Evolutionary conservation across 192 early-diverging fungal species (phyloP), one percentile per base, ranked within the genome.

Genomic region (Lobulomyces angularis): DNA sequence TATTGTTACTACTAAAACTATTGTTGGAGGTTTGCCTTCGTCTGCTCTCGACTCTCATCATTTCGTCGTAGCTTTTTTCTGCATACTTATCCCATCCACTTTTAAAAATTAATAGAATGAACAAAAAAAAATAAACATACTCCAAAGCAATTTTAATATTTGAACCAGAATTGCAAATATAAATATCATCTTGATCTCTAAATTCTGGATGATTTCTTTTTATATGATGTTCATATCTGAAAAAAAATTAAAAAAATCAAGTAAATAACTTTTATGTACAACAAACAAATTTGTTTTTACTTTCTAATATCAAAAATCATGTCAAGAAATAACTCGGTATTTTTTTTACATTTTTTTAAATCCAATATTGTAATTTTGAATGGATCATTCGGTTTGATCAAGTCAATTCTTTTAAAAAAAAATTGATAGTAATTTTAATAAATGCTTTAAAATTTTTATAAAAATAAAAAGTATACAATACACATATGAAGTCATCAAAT

Each of bases 61-160:
- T n/a, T 17, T 62, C 46, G 24, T 69, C 61, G 44, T 76, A 76
- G 5, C 67, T 46, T 11, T 65, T 47, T 33, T 69, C 71, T 5
- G 69, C 71, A 52, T 71, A 76, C 52, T 76, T 76, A 34, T 76
- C 71, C 64, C 71, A 76, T 3, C 73, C 73, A 23, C 71, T 75
- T 25, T 14, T 2, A 33, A 8, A 4, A 21, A 45, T 22, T 9
- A n/a, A 24, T 1, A n/a, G 31, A 32, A 32, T 32, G n/a, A n/a
- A 32, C 6, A 31, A 39, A 21, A 35, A 30, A 43, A 8, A 35
- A 5, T 0, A 3, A 37, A 8, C 37, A 38, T 38, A 23, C 37
- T n/a, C 37, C 37, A 38, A 6, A 21, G 6, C n/a, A n/a, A n/a
- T n/a, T n/a, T n/a, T n/a, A n/a, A n/a, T n/a, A 7, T 11, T 16